Evolutionary conservation across 1,284 basidiomycete genomes (phyloP), one percentile per base, ranked within the genome.

Genomic region (Hypsizygus ulmarius): DNA sequence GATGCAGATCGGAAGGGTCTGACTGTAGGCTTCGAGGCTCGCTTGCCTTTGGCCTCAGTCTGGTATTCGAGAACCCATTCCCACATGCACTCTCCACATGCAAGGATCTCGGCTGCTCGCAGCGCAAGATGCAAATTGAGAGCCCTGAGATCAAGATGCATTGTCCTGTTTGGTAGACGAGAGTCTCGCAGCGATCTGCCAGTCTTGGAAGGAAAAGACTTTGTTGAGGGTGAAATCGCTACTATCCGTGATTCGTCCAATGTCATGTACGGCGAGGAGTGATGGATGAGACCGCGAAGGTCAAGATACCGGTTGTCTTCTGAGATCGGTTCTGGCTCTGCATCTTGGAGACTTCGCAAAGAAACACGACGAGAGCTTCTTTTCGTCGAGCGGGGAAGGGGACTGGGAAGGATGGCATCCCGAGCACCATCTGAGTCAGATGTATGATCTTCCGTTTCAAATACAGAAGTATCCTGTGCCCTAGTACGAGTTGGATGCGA

Each of bases 31-130:
- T 16, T 27, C 46, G 46, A 50, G 30, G 29, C 33, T 39, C 43
- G 38, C 42, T 40, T 43, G 14, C 48, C 30, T n/a, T 47, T 53
- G 25, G 52, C 47, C 39, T 59, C 47, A 42, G 53, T 60, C 54
- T 82, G 78, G 53, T 73, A 77, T 27, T 74, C 72, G 15, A 68
- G 56, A 3, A 87, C 74, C 77, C 81, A 87, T 46, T 83, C 82
- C 85, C 85, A 88, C 84, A 87, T 87, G 27, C 79, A 71, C 64
- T 87, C 85, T 0, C 79, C 71, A 55, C 84, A 87, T 10, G 73
- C 82, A 6, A 84, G 54, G 14, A 87, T 72, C 58, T 85, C 84
- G 44, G 75, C 71, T 3, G 76, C 74, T 11, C 81, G 72, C 51
- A 79, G 52, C 14, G 73, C 67, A 18, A 88, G 69, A 61, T 84